Conservation (phyloP, 2,329 filamentous ascomycete species). For the Fusarium sp. region DNA sequence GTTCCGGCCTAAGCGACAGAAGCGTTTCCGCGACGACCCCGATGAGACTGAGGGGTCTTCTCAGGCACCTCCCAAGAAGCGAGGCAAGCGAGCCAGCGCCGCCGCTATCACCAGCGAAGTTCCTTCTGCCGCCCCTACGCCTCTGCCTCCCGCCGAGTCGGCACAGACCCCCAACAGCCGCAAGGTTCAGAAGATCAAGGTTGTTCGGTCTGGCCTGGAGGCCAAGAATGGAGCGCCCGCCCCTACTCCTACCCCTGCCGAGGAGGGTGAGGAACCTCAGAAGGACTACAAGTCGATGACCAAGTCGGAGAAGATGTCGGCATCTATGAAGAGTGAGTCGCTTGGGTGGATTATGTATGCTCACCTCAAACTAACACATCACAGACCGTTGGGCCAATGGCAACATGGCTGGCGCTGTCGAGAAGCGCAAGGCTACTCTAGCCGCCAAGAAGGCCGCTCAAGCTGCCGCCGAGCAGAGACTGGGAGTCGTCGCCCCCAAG, state of each 20-base stretch:
- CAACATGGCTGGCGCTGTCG: conserved; percentile 70
- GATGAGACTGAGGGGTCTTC: conserved; percentile 54
- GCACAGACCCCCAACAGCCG: conserved; percentile 37
- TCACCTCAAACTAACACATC: conserved; percentile 42
- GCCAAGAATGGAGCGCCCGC: conserved; percentile 46
- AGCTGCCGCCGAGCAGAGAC: conserved; percentile 53
- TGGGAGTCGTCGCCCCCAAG: conserved; percentile 53
- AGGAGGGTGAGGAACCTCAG: conserved; percentile 53
- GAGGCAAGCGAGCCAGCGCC: conserved; percentile 46
- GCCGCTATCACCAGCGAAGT: conserved; percentile 25
- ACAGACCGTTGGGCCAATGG: conserved; percentile 70
- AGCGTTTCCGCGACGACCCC: conserved; percentile 64
- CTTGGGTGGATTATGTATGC: neutral
- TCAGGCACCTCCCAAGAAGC: conserved; percentile 55
- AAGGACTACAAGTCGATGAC: conserved; percentile 73
- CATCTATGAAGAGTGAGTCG: conserved; percentile 71
- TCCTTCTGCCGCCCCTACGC: conserved; percentile 31
- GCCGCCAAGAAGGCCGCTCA: conserved; percentile 68
- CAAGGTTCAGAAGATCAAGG: conserved; percentile 55
- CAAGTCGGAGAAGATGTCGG: conserved; percentile 75
- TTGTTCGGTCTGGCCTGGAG: conserved; percentile 47
- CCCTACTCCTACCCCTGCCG: conserved; percentile 23
- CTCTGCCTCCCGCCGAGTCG: conserved; percentile 36
- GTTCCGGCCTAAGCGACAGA: conserved; percentile 66
- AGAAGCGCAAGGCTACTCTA: conserved; percentile 70